Percentiles rank a stretch among this genome's conserved stretches.
phyloP scores from a whole-genome alignment of 2,329 filamentous ascomycete species.

The Aspergillus viridinutans region DNA sequence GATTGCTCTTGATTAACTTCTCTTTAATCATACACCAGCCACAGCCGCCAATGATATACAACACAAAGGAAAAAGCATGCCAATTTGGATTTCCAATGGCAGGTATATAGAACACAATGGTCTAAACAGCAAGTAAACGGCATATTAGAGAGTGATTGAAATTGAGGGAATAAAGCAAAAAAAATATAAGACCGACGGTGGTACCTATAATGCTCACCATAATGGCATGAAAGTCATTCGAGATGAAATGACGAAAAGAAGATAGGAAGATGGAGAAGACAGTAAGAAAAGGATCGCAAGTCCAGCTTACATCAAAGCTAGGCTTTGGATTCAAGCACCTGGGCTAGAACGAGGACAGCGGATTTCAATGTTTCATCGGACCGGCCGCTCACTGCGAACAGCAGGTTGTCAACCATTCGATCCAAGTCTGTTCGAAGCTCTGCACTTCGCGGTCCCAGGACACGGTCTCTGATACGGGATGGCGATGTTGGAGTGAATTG shows the following conservation, averaged over 20 bases:
- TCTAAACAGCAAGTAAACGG: neutral
- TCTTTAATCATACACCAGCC: neutral
- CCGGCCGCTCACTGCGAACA: conserved; percentile 34
- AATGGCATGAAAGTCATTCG: conserved; percentile 1
- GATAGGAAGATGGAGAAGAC: neutral
- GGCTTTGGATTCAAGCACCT: conserved; percentile 34
- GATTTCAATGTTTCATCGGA: conserved; percentile 34
- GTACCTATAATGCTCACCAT: neutral
- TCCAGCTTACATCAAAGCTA: conserved; percentile 1
- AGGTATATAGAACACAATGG: neutral
- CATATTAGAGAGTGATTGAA: neutral
- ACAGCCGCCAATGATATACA: neutral
- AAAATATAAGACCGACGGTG: neutral
- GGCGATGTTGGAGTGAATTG: conserved; percentile 25
- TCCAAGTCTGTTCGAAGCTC: conserved; percentile 32
- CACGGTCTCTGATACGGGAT: conserved; percentile 24
- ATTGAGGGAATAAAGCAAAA: neutral
- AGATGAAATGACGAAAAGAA: conserved; percentile 2
- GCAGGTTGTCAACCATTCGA: conserved; percentile 32
- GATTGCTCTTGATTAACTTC: neutral
- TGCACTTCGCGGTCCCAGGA: conserved; percentile 26
- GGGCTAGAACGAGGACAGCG: conserved; percentile 33
- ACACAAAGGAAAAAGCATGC: neutral
- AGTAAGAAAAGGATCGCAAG: neutral
- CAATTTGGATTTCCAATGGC: neutral